Percentiles rank a stretch among this genome's conserved stretches.
Conservation (phyloP, 2,329 filamentous ascomycete genomes). For the Trichoderma cornu-damae region DNA sequence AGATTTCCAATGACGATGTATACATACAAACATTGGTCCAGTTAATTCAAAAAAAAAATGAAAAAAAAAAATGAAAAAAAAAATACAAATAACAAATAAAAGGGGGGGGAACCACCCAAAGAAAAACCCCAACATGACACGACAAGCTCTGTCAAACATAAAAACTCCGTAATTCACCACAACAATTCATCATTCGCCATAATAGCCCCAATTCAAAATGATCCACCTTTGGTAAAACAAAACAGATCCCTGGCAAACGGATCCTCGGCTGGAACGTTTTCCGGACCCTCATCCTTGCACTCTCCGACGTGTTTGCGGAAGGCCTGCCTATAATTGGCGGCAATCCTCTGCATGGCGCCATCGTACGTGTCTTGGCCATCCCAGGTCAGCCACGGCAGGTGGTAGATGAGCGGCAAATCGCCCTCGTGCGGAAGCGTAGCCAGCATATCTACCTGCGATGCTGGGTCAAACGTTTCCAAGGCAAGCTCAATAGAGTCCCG, state of each 20-base stretch:
- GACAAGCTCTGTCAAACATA: neutral
- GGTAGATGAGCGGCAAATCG: constrained; percentile 39
- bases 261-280: constrained; percentile 23
- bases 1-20: neutral
- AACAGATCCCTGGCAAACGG: constrained; percentile 58
- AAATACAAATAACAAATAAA: no score
- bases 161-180: neutral
- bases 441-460: constrained; percentile 42
- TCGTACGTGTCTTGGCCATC: constrained; percentile 48
- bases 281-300: constrained; percentile 44
- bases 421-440: constrained; percentile 44
- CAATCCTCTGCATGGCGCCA: constrained; percentile 39
- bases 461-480: constrained; percentile 38
- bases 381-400: constrained; percentile 59
- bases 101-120: no score
- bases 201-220: neutral
- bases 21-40: no score
- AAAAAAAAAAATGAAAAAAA: no score
- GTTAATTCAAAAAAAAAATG: constrained; percentile 2
- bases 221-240: constrained; percentile 42
- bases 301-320: constrained; percentile 65
- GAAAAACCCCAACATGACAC: neutral
- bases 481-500: constrained; percentile 21
- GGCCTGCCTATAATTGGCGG: constrained; percentile 47
- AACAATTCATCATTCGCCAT: constrained; percentile 1